Base-by-base conservation (phyloP, 1,139 yeast genomes). In the Candida sp. region DNA sequence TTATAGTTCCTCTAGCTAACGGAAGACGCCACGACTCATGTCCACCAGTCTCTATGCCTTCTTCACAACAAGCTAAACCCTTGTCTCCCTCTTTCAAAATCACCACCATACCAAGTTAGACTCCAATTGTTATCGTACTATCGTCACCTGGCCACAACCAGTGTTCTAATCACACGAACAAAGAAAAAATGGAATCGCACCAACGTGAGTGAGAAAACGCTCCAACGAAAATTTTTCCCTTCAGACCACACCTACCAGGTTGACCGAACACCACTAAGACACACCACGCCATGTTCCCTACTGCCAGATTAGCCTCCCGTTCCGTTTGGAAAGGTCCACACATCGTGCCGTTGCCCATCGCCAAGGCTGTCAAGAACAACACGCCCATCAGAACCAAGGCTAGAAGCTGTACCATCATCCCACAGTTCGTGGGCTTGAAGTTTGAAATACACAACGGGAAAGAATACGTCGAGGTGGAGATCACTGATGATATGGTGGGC, bases 401-500 rank as follows among this genome's bases (percentile, higher is more conserved):
- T 44, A 83, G 99, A 67, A 79, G 96, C 41, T 94, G 98, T 66
- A 94, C 98, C 25, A 90, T 94, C 52, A 76, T 94, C 49, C 99
- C 99, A 25, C 96, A 90, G 67, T 93, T 94, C 72, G 97, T 94
- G 34, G 99, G 99, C 5, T 78, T 92, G 54, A 88, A 86, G 63
- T 94, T 94, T 70, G 97, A 94, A 71, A 90, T 94, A 43, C 99
- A 94, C 72, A 94, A 94, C 70, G 99, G 99, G 37, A 90, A 88
- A 69, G 96, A 92, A 59, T 94, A 93, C 66, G 96, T 92, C 46
- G 93, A 92, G 50, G 81, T 94, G 46, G 93, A 88, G 60, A 83
- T 94, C 33, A 84, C 89, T 8, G 98, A 94, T 64, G 96, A 94
- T 61, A 94, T 94, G 99, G 98, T 94, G 57, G 99, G 99, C n/a